These are phyloP conservation scores for Didymosphaeria variabile DNA, from an alignment of 2,329 filamentous ascomycete genomes.

Conservation along the genomic window DNA sequence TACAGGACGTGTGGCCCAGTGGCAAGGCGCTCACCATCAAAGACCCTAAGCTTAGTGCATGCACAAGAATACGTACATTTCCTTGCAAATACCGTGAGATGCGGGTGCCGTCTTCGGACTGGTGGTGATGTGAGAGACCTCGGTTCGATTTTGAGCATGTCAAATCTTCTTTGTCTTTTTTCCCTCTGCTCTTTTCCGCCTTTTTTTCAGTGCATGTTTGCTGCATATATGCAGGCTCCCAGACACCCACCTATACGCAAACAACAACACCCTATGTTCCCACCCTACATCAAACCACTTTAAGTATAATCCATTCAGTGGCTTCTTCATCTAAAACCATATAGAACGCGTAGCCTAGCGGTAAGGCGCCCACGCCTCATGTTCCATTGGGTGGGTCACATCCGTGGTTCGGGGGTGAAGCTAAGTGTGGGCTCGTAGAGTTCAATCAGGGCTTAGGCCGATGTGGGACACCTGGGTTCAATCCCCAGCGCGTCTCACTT, in stretches of 20 bases:
- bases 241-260: too few species aligned
- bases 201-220: too few species aligned
- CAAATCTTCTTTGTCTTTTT: background rate
- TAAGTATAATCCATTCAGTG: too few species aligned
- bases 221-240: too few species aligned
- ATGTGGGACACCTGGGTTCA: slow-evolving; percentile 6
- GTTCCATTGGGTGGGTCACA: too few species aligned
- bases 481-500: background rate
- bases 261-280: too few species aligned
- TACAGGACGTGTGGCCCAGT: slow-evolving; percentile 8
- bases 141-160: slow-evolving; percentile 4
- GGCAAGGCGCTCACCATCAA: slow-evolving; percentile 11
- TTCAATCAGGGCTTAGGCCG: too few species aligned
- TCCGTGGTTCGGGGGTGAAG: background rate
- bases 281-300: too few species aligned
- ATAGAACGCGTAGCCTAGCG: slow-evolving; percentile 4
- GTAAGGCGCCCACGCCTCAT: slow-evolving; percentile 1
- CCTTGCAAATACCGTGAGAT: too few species aligned
- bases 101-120: too few species aligned
- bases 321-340: background rate
- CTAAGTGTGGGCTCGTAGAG: background rate
- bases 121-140: slow-evolving; percentile 2
- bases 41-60: too few species aligned
- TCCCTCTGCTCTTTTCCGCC: background rate
- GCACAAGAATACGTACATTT: too few species aligned